Evolutionary conservation across 306 rosid species (phyloP).

Genomic region (Leucaena leucocephala): DNA sequence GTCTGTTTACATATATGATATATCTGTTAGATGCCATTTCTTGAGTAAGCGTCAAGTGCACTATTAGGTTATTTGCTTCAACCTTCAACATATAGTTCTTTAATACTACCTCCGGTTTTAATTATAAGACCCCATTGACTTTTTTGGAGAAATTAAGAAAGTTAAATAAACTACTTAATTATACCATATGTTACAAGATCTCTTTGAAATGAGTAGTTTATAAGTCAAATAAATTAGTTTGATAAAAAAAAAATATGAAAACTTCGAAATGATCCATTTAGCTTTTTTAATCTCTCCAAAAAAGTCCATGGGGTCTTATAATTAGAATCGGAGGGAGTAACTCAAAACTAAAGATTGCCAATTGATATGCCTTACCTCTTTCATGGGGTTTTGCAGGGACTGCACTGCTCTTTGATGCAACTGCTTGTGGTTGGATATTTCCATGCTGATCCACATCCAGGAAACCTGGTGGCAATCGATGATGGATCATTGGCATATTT

Average conservation of each 20-base stretch:
- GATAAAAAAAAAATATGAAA: no score
- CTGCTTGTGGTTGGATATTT: constrained; percentile 90
- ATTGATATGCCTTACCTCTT: constrained; percentile 27
- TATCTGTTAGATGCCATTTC: constrained; percentile 19
- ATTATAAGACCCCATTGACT: no score
- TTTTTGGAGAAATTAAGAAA: no score
- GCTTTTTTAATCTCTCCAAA: no score
- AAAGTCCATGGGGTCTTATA: no score
- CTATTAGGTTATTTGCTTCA: constrained; percentile 17
- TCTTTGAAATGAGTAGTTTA: no score
- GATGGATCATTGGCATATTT: constrained; percentile 86
- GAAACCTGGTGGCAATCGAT: constrained; percentile 85
- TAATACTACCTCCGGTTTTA: no score
- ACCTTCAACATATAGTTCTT: constrained; percentile 25
- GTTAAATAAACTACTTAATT: no score
- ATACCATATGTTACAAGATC: no score
- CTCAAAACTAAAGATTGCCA: constrained; percentile 6
- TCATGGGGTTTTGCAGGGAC: constrained; percentile 63
- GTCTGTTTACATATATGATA: constrained; percentile 20
- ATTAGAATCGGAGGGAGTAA: neutral
- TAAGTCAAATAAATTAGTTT: no score
- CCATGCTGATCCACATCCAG: constrained; percentile 99
- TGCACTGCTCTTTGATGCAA: constrained; percentile 91
- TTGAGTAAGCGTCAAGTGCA: constrained; percentile 5
- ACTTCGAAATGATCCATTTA: no score